phyloP scores from a whole-genome alignment of 1,139 yeast genomes.

The Candida sp. region DNA sequence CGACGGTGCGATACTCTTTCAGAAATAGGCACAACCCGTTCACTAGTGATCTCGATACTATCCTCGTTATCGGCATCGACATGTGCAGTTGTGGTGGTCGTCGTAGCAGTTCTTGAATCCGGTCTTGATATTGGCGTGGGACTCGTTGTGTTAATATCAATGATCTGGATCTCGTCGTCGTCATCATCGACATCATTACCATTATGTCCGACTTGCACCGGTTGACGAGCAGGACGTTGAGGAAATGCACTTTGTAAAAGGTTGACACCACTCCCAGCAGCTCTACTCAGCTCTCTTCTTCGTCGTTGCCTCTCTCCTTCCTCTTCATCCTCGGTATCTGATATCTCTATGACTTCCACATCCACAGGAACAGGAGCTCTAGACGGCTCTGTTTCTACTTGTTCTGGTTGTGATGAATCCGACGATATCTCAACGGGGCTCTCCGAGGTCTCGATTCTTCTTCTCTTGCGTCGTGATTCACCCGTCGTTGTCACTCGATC shows the following conservation, averaged over 20 bases:
- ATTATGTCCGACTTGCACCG: too few relatives aligned
- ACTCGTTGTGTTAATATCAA: conserved; percentile 11
- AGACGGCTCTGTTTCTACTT: background rate
- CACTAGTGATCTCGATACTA: conserved; percentile 12
- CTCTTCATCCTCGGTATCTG: background rate
- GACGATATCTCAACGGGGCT: too few relatives aligned
- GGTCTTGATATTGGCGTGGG: conserved; percentile 14
- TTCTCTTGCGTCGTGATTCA: background rate
- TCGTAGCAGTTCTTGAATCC: background rate
- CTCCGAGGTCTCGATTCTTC: background rate
- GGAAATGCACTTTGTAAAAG: too few relatives aligned
- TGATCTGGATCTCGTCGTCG: conserved; percentile 21
- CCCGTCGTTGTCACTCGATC: background rate
- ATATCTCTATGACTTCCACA: background rate
- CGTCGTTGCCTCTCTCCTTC: background rate
- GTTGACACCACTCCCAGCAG: too few relatives aligned
- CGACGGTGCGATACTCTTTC: conserved; percentile 17
- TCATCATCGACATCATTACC: conserved; percentile 11
- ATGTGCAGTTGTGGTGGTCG: background rate
- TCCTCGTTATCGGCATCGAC: conserved; percentile 3
- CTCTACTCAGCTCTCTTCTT: too few relatives aligned
- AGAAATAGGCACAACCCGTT: conserved; percentile 4
- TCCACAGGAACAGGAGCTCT: background rate
- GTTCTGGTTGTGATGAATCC: background rate
- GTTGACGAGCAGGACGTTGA: too few relatives aligned